Conservation (phyloP, 164 flowering plant species). For the Amborella trichopoda region DNA sequence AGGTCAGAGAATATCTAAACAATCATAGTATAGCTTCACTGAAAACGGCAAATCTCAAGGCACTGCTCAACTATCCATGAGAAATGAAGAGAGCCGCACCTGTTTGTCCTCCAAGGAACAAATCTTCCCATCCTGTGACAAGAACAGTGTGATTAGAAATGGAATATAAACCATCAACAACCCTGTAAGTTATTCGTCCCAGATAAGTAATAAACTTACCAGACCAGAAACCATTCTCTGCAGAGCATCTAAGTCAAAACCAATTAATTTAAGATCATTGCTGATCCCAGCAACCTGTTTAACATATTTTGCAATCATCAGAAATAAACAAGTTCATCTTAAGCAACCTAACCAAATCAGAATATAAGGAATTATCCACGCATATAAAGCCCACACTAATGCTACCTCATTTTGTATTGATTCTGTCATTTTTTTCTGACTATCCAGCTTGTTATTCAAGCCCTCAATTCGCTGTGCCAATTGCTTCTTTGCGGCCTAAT, state of each 20-base stretch:
- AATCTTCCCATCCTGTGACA: constrained; percentile 61
- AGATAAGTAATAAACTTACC: constrained; percentile 4
- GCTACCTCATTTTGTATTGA: constrained; percentile 16
- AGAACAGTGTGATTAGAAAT: not conserved
- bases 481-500: constrained; percentile 70
- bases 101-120: constrained; percentile 51
- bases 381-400: too few relatives aligned
- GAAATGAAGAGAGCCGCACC: constrained; percentile 20
- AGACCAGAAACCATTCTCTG: constrained; percentile 32
- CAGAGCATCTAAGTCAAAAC: constrained; percentile 30
- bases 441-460: constrained; percentile 71
- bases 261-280: constrained; percentile 36
- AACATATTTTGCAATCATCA: constrained; percentile 6
- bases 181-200: not conserved
- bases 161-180: not conserved
- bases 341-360: too few relatives aligned
- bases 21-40: not conserved
- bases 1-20: not conserved
- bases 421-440: constrained; percentile 57
- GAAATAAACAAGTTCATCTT: too few relatives aligned
- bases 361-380: too few relatives aligned
- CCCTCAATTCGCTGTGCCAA: constrained; percentile 73
- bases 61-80: not conserved
- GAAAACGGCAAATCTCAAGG: not conserved
- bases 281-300: constrained; percentile 52